phyloP scores from a whole-genome alignment of 768 basidiomycete species.

The Kwoniella europaea region DNA sequence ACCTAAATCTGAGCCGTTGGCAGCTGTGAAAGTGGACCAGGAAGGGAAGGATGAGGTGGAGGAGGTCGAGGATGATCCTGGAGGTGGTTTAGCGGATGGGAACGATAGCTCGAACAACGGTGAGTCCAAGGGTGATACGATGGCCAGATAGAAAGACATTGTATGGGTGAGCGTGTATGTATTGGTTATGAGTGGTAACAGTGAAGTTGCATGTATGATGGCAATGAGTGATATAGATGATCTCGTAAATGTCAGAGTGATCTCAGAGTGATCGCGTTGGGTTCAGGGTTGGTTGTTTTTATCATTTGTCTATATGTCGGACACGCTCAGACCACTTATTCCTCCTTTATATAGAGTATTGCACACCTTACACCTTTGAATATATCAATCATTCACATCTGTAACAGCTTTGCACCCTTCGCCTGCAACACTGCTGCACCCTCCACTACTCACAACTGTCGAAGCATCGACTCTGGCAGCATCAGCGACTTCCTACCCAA shows the following conservation, averaged over 20 bases:
- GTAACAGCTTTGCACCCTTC: neutral
- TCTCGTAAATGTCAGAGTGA: no score
- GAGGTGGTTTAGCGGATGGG: slow-evolving; percentile 47
- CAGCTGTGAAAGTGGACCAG: slow-evolving; percentile 56
- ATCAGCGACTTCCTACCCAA: neutral
- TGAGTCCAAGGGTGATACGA: slow-evolving; percentile 61
- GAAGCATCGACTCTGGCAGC: no score
- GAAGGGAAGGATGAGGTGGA: slow-evolving; percentile 46
- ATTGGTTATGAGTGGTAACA: neutral
- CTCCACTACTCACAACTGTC: no score
- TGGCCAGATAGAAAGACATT: slow-evolving; percentile 60
- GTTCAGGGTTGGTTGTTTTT: neutral
- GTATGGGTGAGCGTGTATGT: neutral
- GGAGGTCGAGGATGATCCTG: slow-evolving; percentile 36
- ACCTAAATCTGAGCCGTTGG: slow-evolving; percentile 34
- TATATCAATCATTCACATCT: neutral
- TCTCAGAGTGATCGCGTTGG: neutral
- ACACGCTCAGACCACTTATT: neutral
- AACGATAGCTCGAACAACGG: slow-evolving; percentile 60
- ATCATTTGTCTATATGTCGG: no score
- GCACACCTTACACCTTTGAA: no score
- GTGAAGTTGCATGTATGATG: neutral
- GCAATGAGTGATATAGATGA: neutral
- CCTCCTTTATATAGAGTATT: neutral
- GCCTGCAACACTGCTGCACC: neutral